Base-by-base conservation (phyloP, 768 basidiomycete species). In the Pholiota microspora region DNA sequence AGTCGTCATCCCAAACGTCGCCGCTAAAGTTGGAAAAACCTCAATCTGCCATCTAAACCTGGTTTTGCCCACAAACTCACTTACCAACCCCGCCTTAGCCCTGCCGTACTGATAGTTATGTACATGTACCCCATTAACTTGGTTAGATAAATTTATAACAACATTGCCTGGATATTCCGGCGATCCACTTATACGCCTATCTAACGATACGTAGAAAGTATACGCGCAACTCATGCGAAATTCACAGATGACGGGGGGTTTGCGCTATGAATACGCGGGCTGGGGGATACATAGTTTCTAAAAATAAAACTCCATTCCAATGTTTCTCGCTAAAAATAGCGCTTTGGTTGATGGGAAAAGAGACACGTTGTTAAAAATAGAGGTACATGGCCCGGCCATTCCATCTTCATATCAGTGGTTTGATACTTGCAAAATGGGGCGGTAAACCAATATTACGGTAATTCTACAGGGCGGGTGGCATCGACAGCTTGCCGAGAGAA, bases 371-470 rank as follows among this genome's bases (percentile, higher is more conserved):
- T 25, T 51, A 44, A 21, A 42, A 34, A 53, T 53, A 47, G 27
- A 53, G 36, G 12, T 42, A 40, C 42, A 32, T 27, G 35, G 18
- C 31, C 32, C 44, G 45, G 52, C 21, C 9, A n/a, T 46, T 35
- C 52, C 12, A 36, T 16, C 40, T 12, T 42, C 21, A 21, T 42
- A 42, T 42, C 40, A 42, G 40, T 3, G 16, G 4, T 42, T 23
- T 42, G 40, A 42, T 21, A 42, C 38, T 23, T 40, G 38, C 40
- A 28, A 18, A 40, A 27, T 7, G 12, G 52, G 48, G 51, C 47
- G 56, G 54, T 51, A 54, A 61, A 46, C 60, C 60, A 42, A 38
- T 34, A 49, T 51, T 59, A 57, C 44, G 61, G 58, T 59, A 59
- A 35, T 51, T 56, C 47, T 59, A 60, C 55, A 24, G 36, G 49